Conservation (phyloP, 176 grass and related monocot genomes). For the Tillandsia fasciculata region DNA sequence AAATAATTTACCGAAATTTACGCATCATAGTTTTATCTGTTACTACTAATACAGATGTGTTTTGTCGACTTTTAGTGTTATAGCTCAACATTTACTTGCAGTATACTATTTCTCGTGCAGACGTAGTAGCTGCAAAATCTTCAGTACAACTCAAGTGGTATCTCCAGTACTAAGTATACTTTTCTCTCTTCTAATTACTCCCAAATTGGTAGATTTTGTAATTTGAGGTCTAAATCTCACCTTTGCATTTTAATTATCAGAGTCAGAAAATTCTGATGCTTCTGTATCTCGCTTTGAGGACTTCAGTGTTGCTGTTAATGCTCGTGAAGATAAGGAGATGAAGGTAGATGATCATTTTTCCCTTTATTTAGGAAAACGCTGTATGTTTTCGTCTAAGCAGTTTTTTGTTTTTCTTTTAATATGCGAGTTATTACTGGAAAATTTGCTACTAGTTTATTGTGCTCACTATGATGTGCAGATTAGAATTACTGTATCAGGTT, state of each 20-base stretch:
- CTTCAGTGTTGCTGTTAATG: slow-evolving; percentile 25
- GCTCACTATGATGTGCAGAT: slow-evolving; percentile 32
- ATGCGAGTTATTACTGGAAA: neutral
- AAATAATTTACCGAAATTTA: neutral
- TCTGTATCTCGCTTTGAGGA: slow-evolving; percentile 12
- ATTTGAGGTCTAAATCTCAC: neutral
- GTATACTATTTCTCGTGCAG: slow-evolving; percentile 22
- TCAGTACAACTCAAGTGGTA: slow-evolving; percentile 24
- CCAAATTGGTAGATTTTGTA: slow-evolving; percentile 8
- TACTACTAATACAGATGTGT: neutral
- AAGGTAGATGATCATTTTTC: slow-evolving; percentile 36
- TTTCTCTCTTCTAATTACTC: slow-evolving; percentile 10
- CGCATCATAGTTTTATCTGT: neutral
- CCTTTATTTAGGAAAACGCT: neutral
- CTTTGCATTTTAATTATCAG: slow-evolving; percentile 24
- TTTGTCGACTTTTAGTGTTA: neutral
- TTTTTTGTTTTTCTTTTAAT: neutral
- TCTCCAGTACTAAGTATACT: slow-evolving; percentile 28
- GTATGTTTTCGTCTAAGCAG: neutral
- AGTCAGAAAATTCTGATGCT: slow-evolving; percentile 15
- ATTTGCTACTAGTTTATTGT: slow-evolving; percentile 13
- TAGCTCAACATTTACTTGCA: neutral
- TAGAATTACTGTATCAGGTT: slow-evolving; percentile 29
- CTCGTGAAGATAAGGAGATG: slow-evolving; percentile 30
- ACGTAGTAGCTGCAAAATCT: slow-evolving; percentile 9